Base-by-base conservation (phyloP, 257 asterid species). In the Jasminum sambac region DNA sequence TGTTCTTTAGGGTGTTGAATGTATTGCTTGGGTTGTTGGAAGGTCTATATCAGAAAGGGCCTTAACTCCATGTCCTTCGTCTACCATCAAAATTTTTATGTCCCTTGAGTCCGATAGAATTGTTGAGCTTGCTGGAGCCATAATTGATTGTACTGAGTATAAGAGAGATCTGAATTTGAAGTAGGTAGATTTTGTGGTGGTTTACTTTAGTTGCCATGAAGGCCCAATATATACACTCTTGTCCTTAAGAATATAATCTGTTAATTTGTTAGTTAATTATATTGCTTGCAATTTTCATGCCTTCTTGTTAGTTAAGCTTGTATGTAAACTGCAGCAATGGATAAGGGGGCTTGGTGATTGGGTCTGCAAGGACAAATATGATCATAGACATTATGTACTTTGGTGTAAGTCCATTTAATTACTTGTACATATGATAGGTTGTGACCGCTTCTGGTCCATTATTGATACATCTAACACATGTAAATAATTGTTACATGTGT, bases 41-140 rank as follows among this genome's bases (percentile, higher is more conserved):
- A 84, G 76, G 74, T 58, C 78, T 36, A 82, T 12, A 30, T 83
- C 69, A 11, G 80, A 80, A 36, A 84, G 88, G 9, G 88, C 92
- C 48, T 68, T 82, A 0, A 82, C 84, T 14, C 85, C 92, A 63
- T 86, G 73, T 42, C 92, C 91, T 60, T 78, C 69, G 48, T 63
- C 68, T 19, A 84, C 71, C 0, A 77, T 64, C 70, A 77, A 86
- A 62, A 77, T 19, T 11, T 52, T 52, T 8, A 21, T 9, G 21
- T 52, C 61, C 5, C 14, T 8, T 2, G 61, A 52, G 4, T 21
- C 5, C 13, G 30, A 52, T 52, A 19, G 61, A 21, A 9, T 19
- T 21, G 26, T 52, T 52, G 61, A 52, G 61, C 8, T 11, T 52
- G 61, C 61, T 52, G 30, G 34, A 52, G 61, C 61, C 61, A 52